Evolutionary conservation across 225 moss, liverwort and hornwort genomes (phyloP).

Genomic region (Neckera pumila): DNA sequence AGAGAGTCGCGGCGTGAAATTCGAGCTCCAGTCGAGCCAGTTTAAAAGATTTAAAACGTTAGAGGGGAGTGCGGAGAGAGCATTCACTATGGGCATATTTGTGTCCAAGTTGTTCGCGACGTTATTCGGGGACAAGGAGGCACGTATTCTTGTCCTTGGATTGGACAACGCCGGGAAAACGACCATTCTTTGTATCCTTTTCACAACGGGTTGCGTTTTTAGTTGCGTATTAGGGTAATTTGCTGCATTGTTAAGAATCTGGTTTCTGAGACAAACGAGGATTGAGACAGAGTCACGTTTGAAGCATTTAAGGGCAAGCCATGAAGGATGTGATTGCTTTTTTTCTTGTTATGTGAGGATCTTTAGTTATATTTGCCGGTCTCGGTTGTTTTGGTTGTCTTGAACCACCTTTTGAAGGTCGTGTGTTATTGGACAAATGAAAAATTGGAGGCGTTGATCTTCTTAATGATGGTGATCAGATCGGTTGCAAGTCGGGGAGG

Average conservation of each 20-base stretch:
- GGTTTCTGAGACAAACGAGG: neutral
- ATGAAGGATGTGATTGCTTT: neutral
- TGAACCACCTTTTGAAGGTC: neutral
- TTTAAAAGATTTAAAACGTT: neutral
- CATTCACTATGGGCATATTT: conserved; percentile 68
- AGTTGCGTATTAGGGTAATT: conserved; percentile 4
- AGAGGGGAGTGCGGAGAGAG: neutral
- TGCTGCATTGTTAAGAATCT: neutral
- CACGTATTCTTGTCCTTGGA: conserved; percentile 81
- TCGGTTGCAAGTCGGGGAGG: conserved; percentile 82
- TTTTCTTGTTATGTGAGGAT: neutral
- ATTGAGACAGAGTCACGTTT: neutral
- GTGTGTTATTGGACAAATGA: neutral
- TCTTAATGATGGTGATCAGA: conserved; percentile 39
- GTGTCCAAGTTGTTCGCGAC: conserved; percentile 62
- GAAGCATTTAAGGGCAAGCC: neutral
- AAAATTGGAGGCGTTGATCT: neutral
- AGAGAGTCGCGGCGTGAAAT: neutral
- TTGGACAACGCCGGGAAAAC: conserved; percentile 94
- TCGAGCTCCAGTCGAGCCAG: neutral
- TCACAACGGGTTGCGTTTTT: neutral
- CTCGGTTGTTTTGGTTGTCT: neutral
- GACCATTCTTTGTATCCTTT: conserved; percentile 92
- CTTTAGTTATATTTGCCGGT: neutral
- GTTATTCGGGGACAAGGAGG: conserved; percentile 87